Evolutionary conservation across 31 red algal genomes (phyloP).

Genomic region (Odonthalia washingtoniensis): DNA sequence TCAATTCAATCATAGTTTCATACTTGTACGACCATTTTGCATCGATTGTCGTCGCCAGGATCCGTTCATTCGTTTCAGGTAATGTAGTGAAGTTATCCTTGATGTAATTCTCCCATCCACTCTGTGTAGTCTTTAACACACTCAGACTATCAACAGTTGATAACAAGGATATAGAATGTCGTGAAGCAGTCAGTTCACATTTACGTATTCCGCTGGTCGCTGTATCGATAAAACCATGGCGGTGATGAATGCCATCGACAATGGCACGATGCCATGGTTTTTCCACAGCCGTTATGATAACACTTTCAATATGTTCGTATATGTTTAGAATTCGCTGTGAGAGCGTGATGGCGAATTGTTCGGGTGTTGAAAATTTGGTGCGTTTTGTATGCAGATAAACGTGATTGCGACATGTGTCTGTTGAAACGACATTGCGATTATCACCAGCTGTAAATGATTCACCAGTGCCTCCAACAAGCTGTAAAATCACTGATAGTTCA

Average conservation of each 20-base stretch:
- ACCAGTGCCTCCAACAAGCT: slow-evolving; percentile 72
- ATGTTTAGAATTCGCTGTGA: slow-evolving; percentile 55
- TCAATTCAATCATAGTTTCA: background rate
- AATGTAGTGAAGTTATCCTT: slow-evolving; percentile 77
- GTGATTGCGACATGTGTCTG: slow-evolving; percentile 90
- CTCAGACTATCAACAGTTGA: slow-evolving; percentile 27
- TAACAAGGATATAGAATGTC: background rate
- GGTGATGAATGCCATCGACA: slow-evolving; percentile 40
- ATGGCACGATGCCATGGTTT: slow-evolving; percentile 62
- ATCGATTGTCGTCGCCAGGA: slow-evolving; percentile 67
- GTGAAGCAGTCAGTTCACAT: slow-evolving; percentile 15
- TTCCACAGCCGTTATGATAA: slow-evolving; percentile 25
- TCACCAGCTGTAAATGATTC: slow-evolving; percentile 75
- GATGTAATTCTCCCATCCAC: slow-evolving; percentile 78
- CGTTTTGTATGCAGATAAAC: slow-evolving; percentile 73
- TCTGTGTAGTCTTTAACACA: slow-evolving; percentile 85
- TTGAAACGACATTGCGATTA: slow-evolving; percentile 81
- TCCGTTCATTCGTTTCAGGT: slow-evolving; percentile 77
- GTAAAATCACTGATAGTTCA: slow-evolving; percentile 62
- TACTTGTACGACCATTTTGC: slow-evolving; percentile 50
- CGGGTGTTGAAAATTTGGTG: slow-evolving; percentile 47
- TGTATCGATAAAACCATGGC: slow-evolving; percentile 63
- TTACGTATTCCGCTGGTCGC: slow-evolving; percentile 33
- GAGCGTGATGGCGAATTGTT: slow-evolving; percentile 74
- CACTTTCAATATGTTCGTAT: slow-evolving; percentile 54